phyloP scores from a whole-genome alignment of 2,329 filamentous ascomycete species.

The Fusarium zealandicum region DNA sequence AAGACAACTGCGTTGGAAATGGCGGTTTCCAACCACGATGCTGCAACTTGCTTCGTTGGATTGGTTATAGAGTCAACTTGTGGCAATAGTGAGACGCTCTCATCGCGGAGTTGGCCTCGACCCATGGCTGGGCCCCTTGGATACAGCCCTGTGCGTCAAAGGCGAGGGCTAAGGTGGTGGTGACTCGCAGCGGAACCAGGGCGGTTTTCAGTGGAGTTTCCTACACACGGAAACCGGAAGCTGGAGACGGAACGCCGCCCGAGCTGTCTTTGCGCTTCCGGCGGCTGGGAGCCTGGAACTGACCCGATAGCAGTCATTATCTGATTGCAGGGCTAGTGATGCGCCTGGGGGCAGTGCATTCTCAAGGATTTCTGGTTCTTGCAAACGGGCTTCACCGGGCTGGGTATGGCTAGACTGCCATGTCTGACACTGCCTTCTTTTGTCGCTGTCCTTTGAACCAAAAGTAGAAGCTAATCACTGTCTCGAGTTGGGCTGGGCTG shows the following conservation, averaged over 20 bases:
- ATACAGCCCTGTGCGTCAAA: constrained; percentile 27
- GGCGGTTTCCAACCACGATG: not conserved
- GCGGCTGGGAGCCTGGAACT: no score
- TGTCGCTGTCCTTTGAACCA: no score
- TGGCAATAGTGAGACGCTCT: constrained; percentile 8
- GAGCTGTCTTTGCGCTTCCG: no score
- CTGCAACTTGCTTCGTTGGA: not conserved
- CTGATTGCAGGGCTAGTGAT: no score
- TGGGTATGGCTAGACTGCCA: no score
- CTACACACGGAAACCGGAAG: not conserved
- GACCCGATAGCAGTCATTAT: no score
- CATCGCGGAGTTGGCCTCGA: not conserved
- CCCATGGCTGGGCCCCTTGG: not conserved
- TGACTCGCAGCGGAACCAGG: constrained; percentile 22
- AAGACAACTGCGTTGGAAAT: not conserved
- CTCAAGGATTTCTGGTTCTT: no score
- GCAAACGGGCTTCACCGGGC: no score
- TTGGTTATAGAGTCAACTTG: not conserved
- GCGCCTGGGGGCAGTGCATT: no score
- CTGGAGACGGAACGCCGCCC: not conserved
- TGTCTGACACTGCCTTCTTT: no score
- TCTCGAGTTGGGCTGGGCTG: no score
- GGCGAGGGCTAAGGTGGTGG: constrained; percentile 12
- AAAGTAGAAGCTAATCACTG: no score
- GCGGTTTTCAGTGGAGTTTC: not conserved